phyloP scores from a whole-genome alignment of 1,284 basidiomycete genomes.

The Papiliotrema laurentii region DNA sequence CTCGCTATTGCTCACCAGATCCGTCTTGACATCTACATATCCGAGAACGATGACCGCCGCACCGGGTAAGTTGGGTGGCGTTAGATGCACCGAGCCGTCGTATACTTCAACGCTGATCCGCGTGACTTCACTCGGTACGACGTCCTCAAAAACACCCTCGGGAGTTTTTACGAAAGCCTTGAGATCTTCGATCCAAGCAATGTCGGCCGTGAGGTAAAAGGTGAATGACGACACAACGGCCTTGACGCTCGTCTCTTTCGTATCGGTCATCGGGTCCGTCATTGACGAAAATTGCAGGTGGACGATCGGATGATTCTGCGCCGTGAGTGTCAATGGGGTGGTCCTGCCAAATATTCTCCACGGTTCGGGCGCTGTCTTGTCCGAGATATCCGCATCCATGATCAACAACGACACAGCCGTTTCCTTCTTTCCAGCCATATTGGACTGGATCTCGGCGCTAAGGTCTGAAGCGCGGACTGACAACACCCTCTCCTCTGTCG shows the following conservation, averaged over 20 bases:
- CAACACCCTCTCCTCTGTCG: conserved; percentile 27
- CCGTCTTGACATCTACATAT: conserved; percentile 62
- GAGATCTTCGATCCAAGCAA: conserved; percentile 64
- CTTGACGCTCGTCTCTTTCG: conserved; percentile 75
- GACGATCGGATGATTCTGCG: conserved; percentile 49
- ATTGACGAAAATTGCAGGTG: conserved; percentile 66
- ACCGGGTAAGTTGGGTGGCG: conserved; percentile 61
- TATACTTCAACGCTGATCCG: conserved; percentile 60
- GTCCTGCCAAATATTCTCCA: conserved; percentile 26
- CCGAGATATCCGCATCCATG: conserved; percentile 58
- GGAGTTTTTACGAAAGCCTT: conserved; percentile 71
- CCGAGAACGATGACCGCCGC: conserved; percentile 64
- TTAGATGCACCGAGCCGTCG: conserved; percentile 64
- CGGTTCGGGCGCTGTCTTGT: conserved; percentile 13
- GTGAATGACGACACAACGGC: conserved; percentile 64
- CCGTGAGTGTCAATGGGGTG: conserved; percentile 32
- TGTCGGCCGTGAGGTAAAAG: conserved; percentile 60
- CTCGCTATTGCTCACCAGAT: conserved; percentile 63
- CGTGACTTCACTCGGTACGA: conserved; percentile 85
- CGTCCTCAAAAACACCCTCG: conserved; percentile 88
- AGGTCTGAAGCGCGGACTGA: conserved; percentile 57
- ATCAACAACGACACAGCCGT: conserved; percentile 61
- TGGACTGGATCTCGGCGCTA: conserved; percentile 62
- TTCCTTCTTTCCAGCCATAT: conserved; percentile 57
- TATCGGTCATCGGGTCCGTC: conserved; percentile 59